phyloP scores from a whole-genome alignment of 2,329 filamentous ascomycete genomes.

The Sporothrix inflata region DNA sequence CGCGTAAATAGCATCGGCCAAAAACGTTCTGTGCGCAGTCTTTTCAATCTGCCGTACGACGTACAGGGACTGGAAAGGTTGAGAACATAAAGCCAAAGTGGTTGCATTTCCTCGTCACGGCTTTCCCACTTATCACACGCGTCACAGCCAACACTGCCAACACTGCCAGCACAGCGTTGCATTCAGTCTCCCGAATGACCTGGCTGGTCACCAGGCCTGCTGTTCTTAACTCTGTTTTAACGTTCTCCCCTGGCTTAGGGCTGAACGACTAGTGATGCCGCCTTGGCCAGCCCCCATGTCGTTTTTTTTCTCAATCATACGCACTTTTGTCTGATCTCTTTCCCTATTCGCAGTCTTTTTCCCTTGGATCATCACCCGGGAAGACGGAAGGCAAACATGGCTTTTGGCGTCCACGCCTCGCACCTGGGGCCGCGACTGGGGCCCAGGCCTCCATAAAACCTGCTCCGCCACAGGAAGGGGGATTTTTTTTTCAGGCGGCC shows the following conservation, averaged over 20 bases:
- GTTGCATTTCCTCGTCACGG: slow-evolving; percentile 2
- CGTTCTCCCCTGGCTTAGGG: slow-evolving; percentile 20
- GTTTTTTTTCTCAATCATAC: not conserved
- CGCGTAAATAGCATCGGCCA: not conserved
- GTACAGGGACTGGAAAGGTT: not conserved
- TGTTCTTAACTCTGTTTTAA: not conserved
- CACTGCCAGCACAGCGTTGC: not conserved
- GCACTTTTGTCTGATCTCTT: slow-evolving; percentile 7
- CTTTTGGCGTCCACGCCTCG: not conserved
- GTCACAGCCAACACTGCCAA: not conserved
- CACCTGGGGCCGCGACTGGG: slow-evolving; percentile 5
- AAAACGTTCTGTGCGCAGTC: not conserved
- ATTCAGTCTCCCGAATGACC: not conserved
- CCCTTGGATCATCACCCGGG: slow-evolving; percentile 2
- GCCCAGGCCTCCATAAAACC: slow-evolving; percentile 4
- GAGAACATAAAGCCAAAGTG: not conserved
- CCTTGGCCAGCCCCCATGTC: not conserved
- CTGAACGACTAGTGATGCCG: slow-evolving; percentile 1
- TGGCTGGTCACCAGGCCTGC: not conserved
- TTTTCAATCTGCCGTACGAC: not conserved
- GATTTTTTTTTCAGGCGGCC: not conserved
- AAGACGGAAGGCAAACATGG: slow-evolving; percentile 12
- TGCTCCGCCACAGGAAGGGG: slow-evolving; percentile 9
- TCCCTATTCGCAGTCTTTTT: not conserved
- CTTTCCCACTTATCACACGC: not conserved